Percentiles rank a stretch among this genome's conserved stretches.
phyloP scores from a whole-genome alignment of 495 filamentous ascomycete species.

The Aspergillus olivimuriae region DNA sequence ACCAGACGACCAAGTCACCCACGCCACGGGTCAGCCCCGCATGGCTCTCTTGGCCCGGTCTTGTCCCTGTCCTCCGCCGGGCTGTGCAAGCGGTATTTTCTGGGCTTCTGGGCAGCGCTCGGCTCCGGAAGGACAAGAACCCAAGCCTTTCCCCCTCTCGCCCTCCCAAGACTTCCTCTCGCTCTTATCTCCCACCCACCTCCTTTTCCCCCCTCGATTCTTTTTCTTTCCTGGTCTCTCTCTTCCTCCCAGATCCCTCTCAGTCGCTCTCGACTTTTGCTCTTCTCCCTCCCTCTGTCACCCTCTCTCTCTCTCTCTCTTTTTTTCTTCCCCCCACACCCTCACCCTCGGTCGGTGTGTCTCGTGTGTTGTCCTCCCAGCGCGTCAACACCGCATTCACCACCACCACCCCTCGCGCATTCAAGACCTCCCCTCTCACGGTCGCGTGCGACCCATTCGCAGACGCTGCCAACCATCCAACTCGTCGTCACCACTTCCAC shows the following conservation, averaged over 20 bases:
- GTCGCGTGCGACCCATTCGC: background rate
- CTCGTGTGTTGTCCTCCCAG: background rate
- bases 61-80: slow-evolving; percentile 27
- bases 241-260: background rate
- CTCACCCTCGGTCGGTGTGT: background rate
- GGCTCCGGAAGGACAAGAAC: slow-evolving; percentile 21
- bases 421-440: background rate
- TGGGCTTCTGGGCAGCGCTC: slow-evolving; percentile 41
- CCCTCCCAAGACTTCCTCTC: slow-evolving; percentile 22
- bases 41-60: slow-evolving; percentile 32
- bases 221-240: slow-evolving; percentile 5
- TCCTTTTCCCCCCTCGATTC: slow-evolving; percentile 12
- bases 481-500: slow-evolving; percentile 6
- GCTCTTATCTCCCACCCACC: slow-evolving; percentile 11
- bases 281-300: background rate
- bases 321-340: background rate
- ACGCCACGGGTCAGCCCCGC: slow-evolving; percentile 17
- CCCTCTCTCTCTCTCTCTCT: background rate
- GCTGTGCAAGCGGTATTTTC: slow-evolving; percentile 32
- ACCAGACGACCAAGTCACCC: background rate
- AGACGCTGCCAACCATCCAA: background rate
- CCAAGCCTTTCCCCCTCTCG: slow-evolving; percentile 20
- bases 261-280: too few relatives aligned
- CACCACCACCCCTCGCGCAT: background rate
- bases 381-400: background rate